Evolutionary conservation across 2,329 filamentous ascomycete genomes (phyloP), one percentile per base, ranked within the genome.

Genomic region (Epichloe sylvatica): DNA sequence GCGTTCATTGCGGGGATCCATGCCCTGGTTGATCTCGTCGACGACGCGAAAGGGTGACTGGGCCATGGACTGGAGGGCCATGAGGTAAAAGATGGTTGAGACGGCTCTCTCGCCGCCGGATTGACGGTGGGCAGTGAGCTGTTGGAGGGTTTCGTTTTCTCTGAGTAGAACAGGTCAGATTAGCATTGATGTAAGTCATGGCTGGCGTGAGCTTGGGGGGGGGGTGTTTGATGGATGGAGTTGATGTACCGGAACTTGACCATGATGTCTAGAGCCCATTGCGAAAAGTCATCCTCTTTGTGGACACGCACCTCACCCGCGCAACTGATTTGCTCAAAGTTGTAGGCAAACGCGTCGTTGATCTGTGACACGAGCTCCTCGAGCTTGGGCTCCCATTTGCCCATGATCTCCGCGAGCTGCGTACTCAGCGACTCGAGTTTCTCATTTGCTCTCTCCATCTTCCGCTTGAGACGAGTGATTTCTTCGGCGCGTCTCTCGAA

Each of bases 21-120:
- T 98, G 56, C 92, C 92, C 69, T 98, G 92, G 63, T 98, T 98
- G 74, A 98, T 98, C 70, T 98, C 92, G 67, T 98, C 92, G 52
- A 98, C 92, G 46, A 98, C 91, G 47, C 92, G 88, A 77, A 98
- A 98, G 1, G 92, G 92, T 3, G 90, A 89, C 60, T 89, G 85
- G 15, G 92, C 91, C 60, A 98, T 82, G 46, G 86, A 86, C 66
- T 98, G 92, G 25, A 98, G 78, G 5, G 92, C 88, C 90, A 98
- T 97, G 50, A 98, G 86, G 70, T 94, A 98, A 75, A 97, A 98
- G 62, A 97, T 94, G 13, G 92, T 98, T 21, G 88, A 94, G 21
- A 98, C 91, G 23, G 92, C 88, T 52, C 92, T 84, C 70, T 98
- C 92, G 55, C 92, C 92, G 59, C 92, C 92, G 1, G 91, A 97